Base-by-base conservation (phyloP, 352 stramenopile genomes). In the Phytophthora niederhauseri region DNA sequence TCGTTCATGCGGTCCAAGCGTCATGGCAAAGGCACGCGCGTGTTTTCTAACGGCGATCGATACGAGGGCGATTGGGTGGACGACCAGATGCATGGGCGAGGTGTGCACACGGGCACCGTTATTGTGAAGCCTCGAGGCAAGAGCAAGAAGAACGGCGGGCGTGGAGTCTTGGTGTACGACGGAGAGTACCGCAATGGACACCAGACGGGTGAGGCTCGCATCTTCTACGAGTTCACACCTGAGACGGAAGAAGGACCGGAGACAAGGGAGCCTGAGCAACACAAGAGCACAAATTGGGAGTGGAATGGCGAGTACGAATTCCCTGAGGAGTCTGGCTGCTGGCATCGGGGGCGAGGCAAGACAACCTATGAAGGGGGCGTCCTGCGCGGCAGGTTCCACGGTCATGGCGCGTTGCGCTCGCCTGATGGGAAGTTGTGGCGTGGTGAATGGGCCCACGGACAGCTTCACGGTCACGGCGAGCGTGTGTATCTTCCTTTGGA, bases 231-330 rank as follows among this genome's bases (percentile, higher is more conserved):
- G 38, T 82, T 79, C 51, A 74, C 38, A 3, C 82, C 82, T 0
- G 22, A 55, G 15, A 31, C 19, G 36, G 19, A 61, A 24, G 55
- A 63, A 58, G 28, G 24, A 30, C 61, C 61, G 9, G 57, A 54
- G 31, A 45, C 17, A 4, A 48, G 46, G 15, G 56, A 22, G 24
- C 4, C 45, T 56, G 26, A 56, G 45, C 22, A 68, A 17, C 17
- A 57, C 6, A 31, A 36, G 43, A 38, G 30, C 15, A 22, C 19
- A 3, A 64, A 48, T 9, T 63, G 48, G 58, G 78, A 90, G 34
- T 89, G 81, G 75, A 82, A 70, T 17, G 48, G 78, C 7, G 80
- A 89, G 57, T 90, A 89, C 56, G 84, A 94, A 64, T 94, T 92
- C 51, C 86, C 86, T 0, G n/a, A 65, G 1, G 57, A 65, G n/a